Base-by-base conservation (phyloP, 1,139 yeast species). In the Scheffersomyces stambukii region DNA sequence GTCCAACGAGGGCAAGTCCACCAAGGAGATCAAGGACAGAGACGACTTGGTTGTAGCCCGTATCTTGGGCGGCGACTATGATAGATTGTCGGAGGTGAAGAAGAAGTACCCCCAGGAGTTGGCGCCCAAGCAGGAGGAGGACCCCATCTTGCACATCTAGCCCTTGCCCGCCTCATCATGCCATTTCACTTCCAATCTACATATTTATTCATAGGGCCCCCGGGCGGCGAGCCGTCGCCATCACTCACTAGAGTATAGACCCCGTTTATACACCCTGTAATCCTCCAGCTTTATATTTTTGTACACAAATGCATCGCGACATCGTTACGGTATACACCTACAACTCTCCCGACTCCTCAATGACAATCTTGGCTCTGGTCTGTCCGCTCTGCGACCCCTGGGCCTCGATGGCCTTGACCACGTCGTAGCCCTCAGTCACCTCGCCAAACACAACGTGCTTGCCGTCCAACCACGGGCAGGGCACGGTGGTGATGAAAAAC, bases 21-120 rank as follows among this genome's bases (percentile, higher is more conserved):
- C 65, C 25, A 75, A 71, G 44, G 85, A 79, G 47, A 66, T 77
- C 38, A 69, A 71, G 56, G 77, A 77, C 50, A 73, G 86, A 54
- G 94, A 84, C 54, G 86, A 80, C 44, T 67, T 81, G 50, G 82
- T 84, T 40, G 79, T 85, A 41, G 91, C 88, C 45, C 73, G 93
- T 56, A 82, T 84, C 47, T 71, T 84, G 52, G 76, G 80, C 37
- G 95, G 95, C 41, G 93, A 84, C 51, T 84, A 85, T 59, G 95
- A 85, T 57, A 78, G 74, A 53, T 70, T 84, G 50, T 77, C 82
- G 24, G 81, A 81, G 36, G 68, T 83, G 52, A 79, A 77, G 63
- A 75, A 75, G 55, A 66, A 66, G 56, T 60, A 59, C 46, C 63
- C 71, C 25, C 46, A 46, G 24, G 68, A 58, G 42, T 57, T 65